phyloP scores from a whole-genome alignment of 1,284 basidiomycete species.

The Abortiporus biennis region DNA sequence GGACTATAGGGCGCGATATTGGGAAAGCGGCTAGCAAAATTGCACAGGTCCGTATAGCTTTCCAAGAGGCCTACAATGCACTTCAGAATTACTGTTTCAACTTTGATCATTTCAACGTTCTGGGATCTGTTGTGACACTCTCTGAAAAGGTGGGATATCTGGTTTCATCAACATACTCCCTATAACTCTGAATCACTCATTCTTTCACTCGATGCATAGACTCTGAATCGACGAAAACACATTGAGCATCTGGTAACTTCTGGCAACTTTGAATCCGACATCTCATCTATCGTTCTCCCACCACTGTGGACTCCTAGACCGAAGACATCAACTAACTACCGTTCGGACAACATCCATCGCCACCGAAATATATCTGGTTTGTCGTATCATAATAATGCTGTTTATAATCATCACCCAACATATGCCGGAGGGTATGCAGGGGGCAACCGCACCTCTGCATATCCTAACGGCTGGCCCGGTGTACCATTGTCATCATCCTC shows the following conservation, averaged over 20 bases:
- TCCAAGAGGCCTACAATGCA: constrained; percentile 26
- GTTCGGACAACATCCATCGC: neutral
- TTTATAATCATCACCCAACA: neutral
- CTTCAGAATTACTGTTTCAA: constrained; percentile 15
- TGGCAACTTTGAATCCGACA: constrained; percentile 9
- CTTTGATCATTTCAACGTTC: constrained; percentile 14
- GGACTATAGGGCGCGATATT: constrained; percentile 30
- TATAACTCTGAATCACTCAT: neutral
- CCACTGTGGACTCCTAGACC: constrained; percentile 1
- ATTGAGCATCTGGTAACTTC: constrained; percentile 12
- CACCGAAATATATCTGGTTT: too few relatives aligned
- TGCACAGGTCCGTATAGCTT: constrained; percentile 26
- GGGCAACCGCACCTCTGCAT: too few relatives aligned
- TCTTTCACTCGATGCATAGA: constrained; percentile 9
- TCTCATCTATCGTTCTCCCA: constrained; percentile 2
- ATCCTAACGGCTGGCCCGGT: too few relatives aligned
- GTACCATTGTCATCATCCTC: too few relatives aligned
- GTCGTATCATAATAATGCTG: neutral
- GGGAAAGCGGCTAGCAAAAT: constrained; percentile 30
- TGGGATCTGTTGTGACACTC: constrained; percentile 21
- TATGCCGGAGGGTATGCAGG: neutral
- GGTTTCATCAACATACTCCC: neutral
- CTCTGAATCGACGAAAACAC: constrained; percentile 11
- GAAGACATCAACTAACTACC: neutral
- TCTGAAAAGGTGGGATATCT: constrained; percentile 16